Base-by-base conservation (phyloP, 805 yeast species). In the Myxozyma melibiosi region DNA sequence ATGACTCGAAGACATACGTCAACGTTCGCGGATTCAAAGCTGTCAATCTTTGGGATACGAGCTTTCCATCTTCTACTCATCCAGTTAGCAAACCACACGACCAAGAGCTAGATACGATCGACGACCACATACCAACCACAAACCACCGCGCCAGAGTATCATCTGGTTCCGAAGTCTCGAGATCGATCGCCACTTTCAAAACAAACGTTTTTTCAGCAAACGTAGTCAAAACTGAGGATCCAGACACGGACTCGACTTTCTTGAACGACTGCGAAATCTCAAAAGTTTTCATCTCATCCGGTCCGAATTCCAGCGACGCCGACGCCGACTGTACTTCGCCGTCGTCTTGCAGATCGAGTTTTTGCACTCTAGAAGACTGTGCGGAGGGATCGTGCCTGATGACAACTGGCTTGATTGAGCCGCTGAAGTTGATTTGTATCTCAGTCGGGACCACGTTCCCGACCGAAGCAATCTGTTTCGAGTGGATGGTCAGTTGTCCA, bases 181-280 rank as follows among this genome's bases (percentile, higher is more conserved):
- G 35, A 16, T 44, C 37, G 13, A 53, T 8, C 16, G 38, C 43
- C 13, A 59, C 16, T 30, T 57, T 47, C 40, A 58, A 25, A 4
- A 28, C 40, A 47, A 52, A 48, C 11, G 43, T 16, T 5, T 13
- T 22, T 31, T 61, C 56, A 18, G 37, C 42, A 31, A 59, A 55
- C 27, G 46, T 54, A 4, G 65, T 62, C 16, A 64, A 54, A 4
- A 50, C 16, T n/a, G 60, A 52, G 7, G 64, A 41, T 25, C 63
- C 65, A n/a, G 55, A 52, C 8, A 66, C 51, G 20, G 67, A 67
- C 16, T 72, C 73, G 1, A 66, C 64, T 22, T 62, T 65, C 13
- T 61, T 52, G 1, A 71, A 67, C 6, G 62, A 44, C 8, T 64
- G 51, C 3, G 53, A 45, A 28, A 70, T 41, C 57, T 72, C 68